phyloP scores from a whole-genome alignment of 805 yeast genomes.

The Saturnispora quitensis region DNA sequence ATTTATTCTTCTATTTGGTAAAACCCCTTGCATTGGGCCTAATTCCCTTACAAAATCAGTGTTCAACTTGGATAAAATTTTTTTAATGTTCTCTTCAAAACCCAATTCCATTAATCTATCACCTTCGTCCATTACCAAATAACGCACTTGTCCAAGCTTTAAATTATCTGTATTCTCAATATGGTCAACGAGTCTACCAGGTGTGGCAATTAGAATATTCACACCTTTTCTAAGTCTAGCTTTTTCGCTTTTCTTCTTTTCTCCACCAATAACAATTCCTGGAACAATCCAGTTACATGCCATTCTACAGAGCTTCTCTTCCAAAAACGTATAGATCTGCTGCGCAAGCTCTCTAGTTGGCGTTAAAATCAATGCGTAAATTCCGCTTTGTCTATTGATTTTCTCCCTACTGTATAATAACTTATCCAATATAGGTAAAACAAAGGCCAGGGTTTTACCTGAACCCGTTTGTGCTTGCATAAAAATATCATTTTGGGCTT shows the following conservation, averaged over 20 bases:
- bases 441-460: slow-evolving; percentile 87
- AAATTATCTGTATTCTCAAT: slow-evolving; percentile 78
- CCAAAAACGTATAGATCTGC: slow-evolving; percentile 79
- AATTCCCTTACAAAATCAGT: slow-evolving; percentile 31
- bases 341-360: slow-evolving; percentile 95
- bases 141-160: slow-evolving; percentile 65
- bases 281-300: slow-evolving; percentile 81
- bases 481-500: slow-evolving; percentile 51
- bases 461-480: slow-evolving; percentile 98
- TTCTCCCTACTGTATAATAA: slow-evolving; percentile 44
- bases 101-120: slow-evolving; percentile 94
- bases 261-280: slow-evolving; percentile 96
- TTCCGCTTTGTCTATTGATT: slow-evolving; percentile 59
- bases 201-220: slow-evolving; percentile 92
- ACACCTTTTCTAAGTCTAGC: slow-evolving; percentile 94
- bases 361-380: slow-evolving; percentile 79
- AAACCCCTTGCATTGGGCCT: slow-evolving; percentile 30
- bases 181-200: slow-evolving; percentile 93
- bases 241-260: slow-evolving; percentile 93
- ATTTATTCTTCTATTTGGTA: slow-evolving; percentile 62
- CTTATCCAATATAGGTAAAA: slow-evolving; percentile 71
- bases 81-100: slow-evolving; percentile 83
- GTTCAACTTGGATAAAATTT: slow-evolving; percentile 56
- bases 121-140: slow-evolving; percentile 93
- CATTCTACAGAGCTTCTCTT: slow-evolving; percentile 51